Evolutionary conservation across 2,329 filamentous ascomycete species (phyloP), one percentile per base, ranked within the genome.

Genomic region (Cladosporium cucumerinum): DNA sequence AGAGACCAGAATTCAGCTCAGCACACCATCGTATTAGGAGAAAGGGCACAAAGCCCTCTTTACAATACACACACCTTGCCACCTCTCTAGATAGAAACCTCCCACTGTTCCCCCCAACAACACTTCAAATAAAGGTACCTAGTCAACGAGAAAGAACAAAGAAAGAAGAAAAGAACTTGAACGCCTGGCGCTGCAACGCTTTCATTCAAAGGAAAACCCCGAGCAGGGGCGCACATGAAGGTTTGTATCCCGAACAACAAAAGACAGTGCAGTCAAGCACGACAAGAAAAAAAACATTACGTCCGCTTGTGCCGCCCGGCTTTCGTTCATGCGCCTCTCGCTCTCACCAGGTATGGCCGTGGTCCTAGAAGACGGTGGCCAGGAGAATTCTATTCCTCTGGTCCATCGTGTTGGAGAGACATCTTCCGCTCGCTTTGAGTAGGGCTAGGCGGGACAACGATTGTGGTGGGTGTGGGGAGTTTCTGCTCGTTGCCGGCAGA

Each of bases 371-470:
- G 23, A 21, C 39, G 39, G 4, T 43, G 14, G n/a, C n/a, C 55
- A 16, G 55, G 39, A 25, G 55, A 46, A 2, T 58, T 39, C 55
- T 58, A 58, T 23, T 58, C 55, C 23, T 58, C 55, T 39, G 55
- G 7, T 25, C 55, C 55, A 36, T 58, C 55, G 30, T 30, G 55
- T 4, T 39, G 34, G 25, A 58, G 30, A 12, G 59, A 61, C 30
- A 52, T 25, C 25, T 55, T 62, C 18, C 43, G 32, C 55, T 64
- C 62, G 48, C 62, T 64, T 23, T 36, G 54, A 2, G 72, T 73
- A 7, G 74, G 74, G 32, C 68, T 71, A 14, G 74, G 74, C 48
- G 74, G 74, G 25, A 74, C 72, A 23, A 76, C 69, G 14, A 72
- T 65, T 26, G 70, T 72, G 28, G 69, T 68, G 3, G 70, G 69